Conservation (phyloP, 331 rosid genomes). For the Dryas integrifolia region DNA sequence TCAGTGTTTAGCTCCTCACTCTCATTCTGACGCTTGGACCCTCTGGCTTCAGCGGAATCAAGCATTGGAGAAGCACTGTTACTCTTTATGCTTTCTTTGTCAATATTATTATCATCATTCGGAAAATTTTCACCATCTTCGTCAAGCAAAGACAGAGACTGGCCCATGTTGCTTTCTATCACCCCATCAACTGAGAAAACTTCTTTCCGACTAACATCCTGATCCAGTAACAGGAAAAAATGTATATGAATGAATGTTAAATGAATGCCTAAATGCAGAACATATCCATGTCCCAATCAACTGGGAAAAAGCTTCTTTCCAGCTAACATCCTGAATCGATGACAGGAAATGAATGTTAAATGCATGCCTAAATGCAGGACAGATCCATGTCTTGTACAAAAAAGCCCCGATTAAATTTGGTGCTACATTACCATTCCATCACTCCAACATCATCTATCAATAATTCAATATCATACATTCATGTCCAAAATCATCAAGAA, state of each 20-base stretch:
- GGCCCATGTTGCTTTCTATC: conserved; percentile 36
- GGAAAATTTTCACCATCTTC: conserved; percentile 29
- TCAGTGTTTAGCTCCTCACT: conserved; percentile 45
- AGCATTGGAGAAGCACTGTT: conserved; percentile 28
- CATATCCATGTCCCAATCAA: conserved; percentile 15
- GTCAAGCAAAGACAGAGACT: conserved; percentile 31
- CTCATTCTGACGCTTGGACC: conserved; percentile 59
- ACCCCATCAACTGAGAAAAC: conserved; percentile 27
- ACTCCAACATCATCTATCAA: no score
- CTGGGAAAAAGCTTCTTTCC: conserved; percentile 35
- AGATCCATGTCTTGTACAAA: neutral
- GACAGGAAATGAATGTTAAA: conserved; percentile 11
- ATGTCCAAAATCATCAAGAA: neutral
- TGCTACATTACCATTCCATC: neutral
- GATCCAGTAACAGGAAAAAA: conserved; percentile 27
- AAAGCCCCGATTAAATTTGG: neutral
- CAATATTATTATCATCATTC: conserved; percentile 35
- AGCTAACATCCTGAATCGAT: conserved; percentile 38
- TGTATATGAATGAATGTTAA: neutral
- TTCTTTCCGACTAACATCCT: conserved; percentile 45
- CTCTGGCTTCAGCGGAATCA: conserved; percentile 48
- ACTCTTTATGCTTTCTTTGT: conserved; percentile 35
- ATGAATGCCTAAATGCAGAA: neutral
- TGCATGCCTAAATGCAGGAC: neutral
- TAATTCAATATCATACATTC: no score